Evolutionary conservation across 2,329 filamentous ascomycete genomes (phyloP), one percentile per base, ranked within the genome.

Genomic region (Venturia pyrina): DNA sequence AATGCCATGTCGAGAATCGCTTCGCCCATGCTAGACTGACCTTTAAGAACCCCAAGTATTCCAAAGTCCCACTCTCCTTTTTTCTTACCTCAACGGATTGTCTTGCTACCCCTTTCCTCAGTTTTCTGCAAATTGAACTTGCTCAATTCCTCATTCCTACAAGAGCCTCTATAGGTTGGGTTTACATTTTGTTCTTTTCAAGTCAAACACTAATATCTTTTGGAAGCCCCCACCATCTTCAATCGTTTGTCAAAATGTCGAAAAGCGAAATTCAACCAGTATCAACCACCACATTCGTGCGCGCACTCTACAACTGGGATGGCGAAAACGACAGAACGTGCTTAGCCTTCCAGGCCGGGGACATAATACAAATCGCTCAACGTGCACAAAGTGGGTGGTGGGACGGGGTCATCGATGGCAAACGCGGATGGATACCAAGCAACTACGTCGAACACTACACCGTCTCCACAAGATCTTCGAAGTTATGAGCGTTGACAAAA

Each of bases 361-460:
- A 59, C 53, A 59, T 59, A 19, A 4, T 59, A 37, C 53, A 59
- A 37, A 59, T 59, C 19, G 15, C 37, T 37, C 53, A 59, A 21
- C 28, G 19, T 17, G 28, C 53, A 19, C 28, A 19, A 37, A 59
- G 15, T n/a, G 53, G 53, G 11, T 59, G 53, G 53, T 59, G 53
- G 53, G 53, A 59, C 15, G 53, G 53, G 8, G 17, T 59, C 6
- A 11, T 59, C 32, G n/a, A 59, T 17, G 53, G 53, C 5, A 13
- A 21, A n/a, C 53, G 53, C 1, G 53, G 53, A 37, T 59, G 53
- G 53, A 34, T 59, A 59, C 53, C 53, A 2, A 59, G 53, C 53
- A 59, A 59, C 53, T 59, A 59, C 17, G 53, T 59, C 53, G 53
- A n/a, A 37, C 53, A 34, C 53, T 59, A 59, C 53, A 37, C 28